Conservation (phyloP, 2,329 filamentous ascomycete species). For the Diaporthe sp. region DNA sequence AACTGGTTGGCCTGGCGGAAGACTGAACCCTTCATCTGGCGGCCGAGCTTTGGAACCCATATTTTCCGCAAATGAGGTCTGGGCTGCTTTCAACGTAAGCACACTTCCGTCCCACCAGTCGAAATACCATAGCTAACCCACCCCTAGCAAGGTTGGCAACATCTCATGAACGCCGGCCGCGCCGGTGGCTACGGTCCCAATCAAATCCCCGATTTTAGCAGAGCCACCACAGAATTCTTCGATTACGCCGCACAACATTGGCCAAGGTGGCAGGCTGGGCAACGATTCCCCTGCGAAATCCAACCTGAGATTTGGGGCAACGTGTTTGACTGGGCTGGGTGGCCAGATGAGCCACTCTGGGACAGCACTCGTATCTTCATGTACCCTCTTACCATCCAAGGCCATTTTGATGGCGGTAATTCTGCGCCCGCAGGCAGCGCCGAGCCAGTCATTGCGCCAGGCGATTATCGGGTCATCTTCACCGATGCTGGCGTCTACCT, state of each 20-base stretch:
- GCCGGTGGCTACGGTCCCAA: not conserved
- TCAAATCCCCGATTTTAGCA: not conserved
- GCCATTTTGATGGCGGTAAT: not conserved
- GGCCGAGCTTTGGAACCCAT: conserved; percentile 1
- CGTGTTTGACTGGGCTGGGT: conserved; percentile 12
- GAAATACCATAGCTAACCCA: not conserved
- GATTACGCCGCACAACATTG: not conserved
- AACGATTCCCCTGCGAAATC: not conserved
- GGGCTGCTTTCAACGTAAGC: conserved; percentile 8
- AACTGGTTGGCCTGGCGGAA: conserved; percentile 2
- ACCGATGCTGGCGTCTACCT: not conserved
- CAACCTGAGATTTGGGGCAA: not conserved
- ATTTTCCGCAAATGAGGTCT: not conserved
- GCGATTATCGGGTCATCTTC: conserved; percentile 11
- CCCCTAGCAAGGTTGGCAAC: not conserved
- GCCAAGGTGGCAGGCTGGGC: not conserved
- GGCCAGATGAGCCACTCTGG: not conserved
- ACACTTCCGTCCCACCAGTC: not conserved
- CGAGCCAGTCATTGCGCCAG: not conserved
- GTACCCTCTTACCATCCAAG: conserved; percentile 20
- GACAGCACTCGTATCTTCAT: not conserved
- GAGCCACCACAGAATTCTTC: not conserved
- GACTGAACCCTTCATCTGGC: not conserved
- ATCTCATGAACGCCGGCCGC: not conserved
- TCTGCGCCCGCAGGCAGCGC: not conserved